Evolutionary conservation across 495 filamentous ascomycete genomes (phyloP).

Genomic region (Umbilicaria muhlenbergii): DNA sequence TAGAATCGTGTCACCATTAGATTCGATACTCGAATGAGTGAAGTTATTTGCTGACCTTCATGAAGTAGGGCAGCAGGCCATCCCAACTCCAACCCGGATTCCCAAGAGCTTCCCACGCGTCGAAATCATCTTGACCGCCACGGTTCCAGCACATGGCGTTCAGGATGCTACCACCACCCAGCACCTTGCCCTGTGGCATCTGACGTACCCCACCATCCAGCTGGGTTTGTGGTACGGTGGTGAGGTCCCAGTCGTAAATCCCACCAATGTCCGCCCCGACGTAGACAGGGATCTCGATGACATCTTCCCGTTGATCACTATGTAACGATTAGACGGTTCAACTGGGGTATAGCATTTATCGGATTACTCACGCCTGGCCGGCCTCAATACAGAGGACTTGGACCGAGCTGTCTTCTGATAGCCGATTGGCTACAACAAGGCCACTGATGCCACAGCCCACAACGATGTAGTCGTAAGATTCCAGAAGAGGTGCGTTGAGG

Average conservation of each 20-base stretch:
- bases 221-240: slow-evolving; percentile 14
- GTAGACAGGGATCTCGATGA: slow-evolving; percentile 16
- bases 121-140: slow-evolving; percentile 27
- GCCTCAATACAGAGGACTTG: slow-evolving; percentile 20
- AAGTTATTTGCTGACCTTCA: slow-evolving; percentile 14
- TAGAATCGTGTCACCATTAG: background rate
- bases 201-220: slow-evolving; percentile 15
- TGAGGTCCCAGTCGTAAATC: slow-evolving; percentile 17
- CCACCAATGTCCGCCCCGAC: slow-evolving; percentile 16
- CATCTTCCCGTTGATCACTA: slow-evolving; percentile 16
- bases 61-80: slow-evolving; percentile 40
- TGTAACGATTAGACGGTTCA: background rate
- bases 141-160: slow-evolving; percentile 23
- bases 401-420: slow-evolving; percentile 16
- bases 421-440: slow-evolving; percentile 18
- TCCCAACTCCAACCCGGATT: slow-evolving; percentile 51
- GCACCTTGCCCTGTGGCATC: slow-evolving; percentile 18
- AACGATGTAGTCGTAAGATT: slow-evolving; percentile 17
- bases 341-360: background rate
- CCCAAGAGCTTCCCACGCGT: slow-evolving; percentile 42
- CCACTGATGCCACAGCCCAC: slow-evolving; percentile 21
- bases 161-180: slow-evolving; percentile 19
- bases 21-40: too few species aligned
- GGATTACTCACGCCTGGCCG: slow-evolving; percentile 11
- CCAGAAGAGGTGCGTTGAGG: slow-evolving; percentile 9